Evolutionary conservation across 345 rosid genomes (phyloP), one percentile per base, ranked within the genome.

Genomic region (Boechera divaricarpa): DNA sequence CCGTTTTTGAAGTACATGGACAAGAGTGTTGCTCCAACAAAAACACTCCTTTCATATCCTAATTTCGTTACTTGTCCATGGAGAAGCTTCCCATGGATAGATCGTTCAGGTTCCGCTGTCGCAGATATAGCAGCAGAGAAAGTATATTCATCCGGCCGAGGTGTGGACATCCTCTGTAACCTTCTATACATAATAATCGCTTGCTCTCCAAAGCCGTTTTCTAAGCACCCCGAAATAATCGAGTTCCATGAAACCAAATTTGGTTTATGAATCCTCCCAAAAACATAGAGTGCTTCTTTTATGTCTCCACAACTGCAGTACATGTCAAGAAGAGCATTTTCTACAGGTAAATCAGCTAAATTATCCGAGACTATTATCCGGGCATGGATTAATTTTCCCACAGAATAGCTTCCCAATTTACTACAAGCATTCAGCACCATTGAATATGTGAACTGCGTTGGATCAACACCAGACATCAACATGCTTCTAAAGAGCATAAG

Each of bases 201-300:
- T 62, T 67, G 66, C 75, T 76, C 86, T 54, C 77, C 89, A 70
- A 85, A 83, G 5, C 86, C 93, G 54, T 86, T 88, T 72, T 86
- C 90, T 41, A 89, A 80, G 74, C 63, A 85, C 51, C 98, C 94
- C 0, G 85, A 78, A 58, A 94, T 87, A 82, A 94, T 75, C 18
- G 97, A 83, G 82, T 94, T 94, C 97, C 97, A 94, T 2, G 97
- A 86, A 70, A 92, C 89, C 80, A 92, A 74, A 82, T 87, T 82
- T 10, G 83, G 86, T 16, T 67, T 76, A 57, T 74, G 78, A 57
- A 86, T 85, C 79, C 79, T 80, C 32, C 63, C 72, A 74, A 92
- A 94, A 53, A 87, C 69, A 61, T 36, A 56, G 36, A 77, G 39
- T 2, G 91, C 93, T 41, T 82, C 79, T 73, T 54, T 72, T 26